phyloP scores from a whole-genome alignment of 768 basidiomycete species.

The Termitomyces sp. region DNA sequence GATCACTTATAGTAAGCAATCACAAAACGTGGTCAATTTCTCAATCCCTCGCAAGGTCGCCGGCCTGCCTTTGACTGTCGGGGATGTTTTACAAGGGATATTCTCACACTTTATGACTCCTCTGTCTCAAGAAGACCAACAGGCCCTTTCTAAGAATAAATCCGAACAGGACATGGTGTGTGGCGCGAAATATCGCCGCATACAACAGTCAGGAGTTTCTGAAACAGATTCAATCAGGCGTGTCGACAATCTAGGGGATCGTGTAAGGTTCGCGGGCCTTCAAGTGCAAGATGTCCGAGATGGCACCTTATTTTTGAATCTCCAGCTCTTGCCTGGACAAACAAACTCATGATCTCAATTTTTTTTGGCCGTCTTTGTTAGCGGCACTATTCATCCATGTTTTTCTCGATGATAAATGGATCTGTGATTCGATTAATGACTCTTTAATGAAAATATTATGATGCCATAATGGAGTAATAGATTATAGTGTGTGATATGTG shows the following conservation, averaged over 20 bases:
- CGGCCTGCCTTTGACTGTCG: background rate
- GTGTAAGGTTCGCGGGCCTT: conserved; percentile 1
- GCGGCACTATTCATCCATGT: background rate
- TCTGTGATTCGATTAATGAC: background rate
- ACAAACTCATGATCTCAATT: background rate
- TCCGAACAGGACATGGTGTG: background rate
- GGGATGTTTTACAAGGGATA: conserved; percentile 1
- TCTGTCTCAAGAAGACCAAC: background rate
- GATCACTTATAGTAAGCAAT: background rate
- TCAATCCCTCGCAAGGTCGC: background rate
- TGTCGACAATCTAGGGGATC: conserved; percentile 1
- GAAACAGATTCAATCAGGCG: background rate
- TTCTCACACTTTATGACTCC: background rate
- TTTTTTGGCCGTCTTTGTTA: background rate
- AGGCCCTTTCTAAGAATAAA: background rate
- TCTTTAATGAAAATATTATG: background rate
- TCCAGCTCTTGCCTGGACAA: background rate
- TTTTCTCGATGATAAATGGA: background rate
- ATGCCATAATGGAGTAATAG: background rate
- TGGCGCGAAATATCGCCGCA: background rate
- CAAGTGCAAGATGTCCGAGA: background rate
- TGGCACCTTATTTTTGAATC: background rate
- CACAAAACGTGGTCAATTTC: background rate
- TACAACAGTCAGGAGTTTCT: background rate
- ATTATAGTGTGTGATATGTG: background rate